Evolutionary conservation across 148 eudicot species (phyloP).

Genomic region (Drosera capensis): DNA sequence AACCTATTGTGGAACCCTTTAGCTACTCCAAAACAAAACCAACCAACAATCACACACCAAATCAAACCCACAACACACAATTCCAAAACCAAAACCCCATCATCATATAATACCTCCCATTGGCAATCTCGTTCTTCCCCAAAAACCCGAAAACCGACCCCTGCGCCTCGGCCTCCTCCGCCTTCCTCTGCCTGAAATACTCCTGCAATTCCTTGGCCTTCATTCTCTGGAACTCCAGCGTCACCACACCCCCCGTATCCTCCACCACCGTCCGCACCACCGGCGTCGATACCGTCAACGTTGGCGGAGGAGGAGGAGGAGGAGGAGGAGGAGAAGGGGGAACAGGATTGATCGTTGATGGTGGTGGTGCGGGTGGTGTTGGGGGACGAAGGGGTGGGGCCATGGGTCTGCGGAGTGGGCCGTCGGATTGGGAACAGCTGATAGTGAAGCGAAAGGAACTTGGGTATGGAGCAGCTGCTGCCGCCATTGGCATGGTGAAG

Average conservation of each 20-base stretch:
- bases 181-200: slow-evolving; percentile 74
- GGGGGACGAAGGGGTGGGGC: slow-evolving; percentile 19
- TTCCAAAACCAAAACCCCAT: too few relatives aligned
- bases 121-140: slow-evolving; percentile 66
- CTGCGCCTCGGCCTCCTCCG: slow-evolving; percentile 53
- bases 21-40: too few relatives aligned
- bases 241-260: slow-evolving; percentile 28
- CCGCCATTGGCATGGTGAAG: too few relatives aligned
- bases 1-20: too few relatives aligned
- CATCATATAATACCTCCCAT: slow-evolving; percentile 94
- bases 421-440: slow-evolving; percentile 74
- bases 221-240: slow-evolving; percentile 85
- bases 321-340: slow-evolving; percentile 29
- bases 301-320: slow-evolving; percentile 16
- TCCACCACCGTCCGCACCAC: slow-evolving; percentile 10
- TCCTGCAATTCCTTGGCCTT: slow-evolving; percentile 92
- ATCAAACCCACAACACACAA: too few relatives aligned
- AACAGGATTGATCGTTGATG: too few relatives aligned
- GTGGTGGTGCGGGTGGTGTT: slow-evolving; percentile 3
- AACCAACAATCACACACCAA: too few relatives aligned
- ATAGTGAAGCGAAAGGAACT: too few relatives aligned
- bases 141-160: slow-evolving; percentile 79
- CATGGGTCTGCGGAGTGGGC: slow-evolving; percentile 74
- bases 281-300: slow-evolving; percentile 19
- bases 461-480: too few relatives aligned